These are phyloP conservation scores for Scalesia atractyloides DNA, from an alignment of 129 eudicot genomes.

Conservation along the genomic window DNA sequence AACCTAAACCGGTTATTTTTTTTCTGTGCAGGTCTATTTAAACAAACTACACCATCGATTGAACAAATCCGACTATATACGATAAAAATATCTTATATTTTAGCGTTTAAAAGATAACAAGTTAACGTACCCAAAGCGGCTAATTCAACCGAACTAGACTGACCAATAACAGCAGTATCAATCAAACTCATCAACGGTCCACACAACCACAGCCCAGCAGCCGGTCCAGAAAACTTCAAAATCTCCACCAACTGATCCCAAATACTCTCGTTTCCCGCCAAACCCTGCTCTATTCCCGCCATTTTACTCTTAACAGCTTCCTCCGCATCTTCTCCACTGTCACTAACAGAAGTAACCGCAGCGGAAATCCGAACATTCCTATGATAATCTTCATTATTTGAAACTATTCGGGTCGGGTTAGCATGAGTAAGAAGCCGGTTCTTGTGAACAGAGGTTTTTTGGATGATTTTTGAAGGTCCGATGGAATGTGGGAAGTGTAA, in stretches of 20 bases:
- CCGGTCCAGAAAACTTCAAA: conserved; percentile 89
- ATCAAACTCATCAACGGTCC: conserved; percentile 94
- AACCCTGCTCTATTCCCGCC: conserved; percentile 31
- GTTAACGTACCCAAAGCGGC: conserved; percentile 79
- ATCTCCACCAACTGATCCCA: conserved; percentile 88
- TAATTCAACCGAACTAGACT: conserved; percentile 82
- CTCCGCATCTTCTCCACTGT: conserved; percentile 19
- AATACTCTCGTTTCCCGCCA: conserved; percentile 55
- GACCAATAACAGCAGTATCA: conserved; percentile 96
- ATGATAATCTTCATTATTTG: conserved; percentile 6
- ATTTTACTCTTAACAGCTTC: conserved; percentile 2
- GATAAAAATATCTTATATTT: too few relatives aligned
- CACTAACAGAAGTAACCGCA: conserved; percentile 36
- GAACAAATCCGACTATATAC: too few relatives aligned
- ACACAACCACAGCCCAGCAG: conserved; percentile 90
- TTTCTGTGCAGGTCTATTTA: too few relatives aligned
- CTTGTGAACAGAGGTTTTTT: conserved; percentile 8
- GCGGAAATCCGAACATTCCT: conserved; percentile 17
- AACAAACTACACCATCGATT: too few relatives aligned
- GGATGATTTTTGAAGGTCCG: not conserved
- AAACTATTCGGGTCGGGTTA: conserved; percentile 24
- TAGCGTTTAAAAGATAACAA: not conserved
- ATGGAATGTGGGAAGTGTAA: conserved; percentile 6
- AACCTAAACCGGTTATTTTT: too few relatives aligned
- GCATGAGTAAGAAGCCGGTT: conserved; percentile 21